phyloP scores from a whole-genome alignment of 2,329 filamentous ascomycete species.

The Stagonosporopsis tanaceti region DNA sequence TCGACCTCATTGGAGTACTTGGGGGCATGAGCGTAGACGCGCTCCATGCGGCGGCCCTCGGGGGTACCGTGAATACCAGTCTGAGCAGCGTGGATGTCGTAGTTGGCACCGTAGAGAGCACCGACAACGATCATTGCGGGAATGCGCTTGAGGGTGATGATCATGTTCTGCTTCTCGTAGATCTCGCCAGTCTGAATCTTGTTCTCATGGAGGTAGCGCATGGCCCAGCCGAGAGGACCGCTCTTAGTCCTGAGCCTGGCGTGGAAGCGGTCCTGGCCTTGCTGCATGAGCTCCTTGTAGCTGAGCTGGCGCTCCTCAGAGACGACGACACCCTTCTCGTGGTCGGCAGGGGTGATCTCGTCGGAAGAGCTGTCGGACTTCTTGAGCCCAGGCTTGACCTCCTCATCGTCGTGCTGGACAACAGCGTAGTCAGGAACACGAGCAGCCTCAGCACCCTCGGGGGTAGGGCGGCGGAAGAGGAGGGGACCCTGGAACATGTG shows the following conservation, averaged over 20 bases:
- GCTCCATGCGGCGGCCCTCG: slow-evolving; percentile 74
- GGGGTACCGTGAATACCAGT: slow-evolving; percentile 74
- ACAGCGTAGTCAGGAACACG: slow-evolving; percentile 79
- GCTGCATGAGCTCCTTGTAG: slow-evolving; percentile 69
- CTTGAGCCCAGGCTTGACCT: slow-evolving; percentile 33
- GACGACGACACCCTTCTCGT: slow-evolving; percentile 42
- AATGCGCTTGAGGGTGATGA: slow-evolving; percentile 68
- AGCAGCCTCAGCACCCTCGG: slow-evolving; percentile 62
- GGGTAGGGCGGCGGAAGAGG: slow-evolving; percentile 61
- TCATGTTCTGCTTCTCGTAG: slow-evolving; percentile 77
- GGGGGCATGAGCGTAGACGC: slow-evolving; percentile 64
- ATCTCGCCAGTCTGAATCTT: slow-evolving; percentile 75
- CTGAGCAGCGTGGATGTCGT: slow-evolving; percentile 83
- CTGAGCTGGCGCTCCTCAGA: slow-evolving; percentile 60
- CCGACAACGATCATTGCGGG: slow-evolving; percentile 72
- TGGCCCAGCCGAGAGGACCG: slow-evolving; percentile 82
- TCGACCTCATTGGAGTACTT: slow-evolving; percentile 51
- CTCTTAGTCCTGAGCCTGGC: slow-evolving; percentile 67
- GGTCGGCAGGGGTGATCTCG: slow-evolving; percentile 32
- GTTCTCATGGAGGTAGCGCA: slow-evolving; percentile 78
- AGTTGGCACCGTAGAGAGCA: slow-evolving; percentile 76
- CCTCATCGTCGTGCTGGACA: slow-evolving; percentile 67
- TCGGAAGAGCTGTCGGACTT: slow-evolving; percentile 45
- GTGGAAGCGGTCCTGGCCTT: slow-evolving; percentile 66
- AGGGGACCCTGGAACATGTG: slow-evolving; percentile 69